These are phyloP conservation scores for Yamadazyma epiphylla DNA, from an alignment of 1,139 yeast genomes.

Conservation along the genomic window DNA sequence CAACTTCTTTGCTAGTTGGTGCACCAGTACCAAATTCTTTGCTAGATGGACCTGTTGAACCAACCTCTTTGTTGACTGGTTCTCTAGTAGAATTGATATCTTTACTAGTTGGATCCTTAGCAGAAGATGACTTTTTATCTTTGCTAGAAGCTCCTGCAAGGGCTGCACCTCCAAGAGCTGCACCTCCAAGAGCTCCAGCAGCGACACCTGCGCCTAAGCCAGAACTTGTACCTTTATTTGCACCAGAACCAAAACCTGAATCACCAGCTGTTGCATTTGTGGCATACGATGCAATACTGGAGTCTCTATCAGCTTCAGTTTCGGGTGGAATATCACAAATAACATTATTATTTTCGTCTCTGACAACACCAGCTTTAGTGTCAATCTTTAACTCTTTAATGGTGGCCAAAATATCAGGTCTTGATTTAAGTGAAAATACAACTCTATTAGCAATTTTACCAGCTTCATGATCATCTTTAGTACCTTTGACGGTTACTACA, in stretches of 20 bases:
- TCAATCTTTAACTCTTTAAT: slow-evolving; percentile 28
- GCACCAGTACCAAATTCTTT: not conserved
- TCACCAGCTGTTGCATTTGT: not conserved
- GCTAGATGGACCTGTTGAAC: not conserved
- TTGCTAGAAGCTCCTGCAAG: too few relatives aligned
- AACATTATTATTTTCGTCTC: slow-evolving; percentile 24
- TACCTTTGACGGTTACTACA: slow-evolving; percentile 23
- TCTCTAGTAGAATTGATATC: too few relatives aligned
- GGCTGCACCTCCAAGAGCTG: not conserved
- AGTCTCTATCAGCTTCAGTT: slow-evolving; percentile 6
- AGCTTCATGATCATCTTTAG: slow-evolving; percentile 23
- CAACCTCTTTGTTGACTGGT: not conserved
- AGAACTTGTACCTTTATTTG: not conserved
- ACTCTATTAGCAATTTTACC: slow-evolving; percentile 27
- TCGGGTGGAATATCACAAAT: slow-evolving; percentile 2
- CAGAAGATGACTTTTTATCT: too few relatives aligned
- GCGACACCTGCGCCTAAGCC: slow-evolving; percentile 4
- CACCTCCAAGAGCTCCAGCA: slow-evolving; percentile 7
- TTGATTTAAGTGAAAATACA: slow-evolving; percentile 22
- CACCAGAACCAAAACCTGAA: slow-evolving; percentile 1
- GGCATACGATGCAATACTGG: slow-evolving; percentile 2
- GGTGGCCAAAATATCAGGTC: slow-evolving; percentile 20
- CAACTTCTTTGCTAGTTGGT: not conserved
- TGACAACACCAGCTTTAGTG: slow-evolving; percentile 27
- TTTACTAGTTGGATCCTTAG: too few relatives aligned